Conservation (phyloP, 202 grass and related monocot genomes). For the Zoysia matrella region DNA sequence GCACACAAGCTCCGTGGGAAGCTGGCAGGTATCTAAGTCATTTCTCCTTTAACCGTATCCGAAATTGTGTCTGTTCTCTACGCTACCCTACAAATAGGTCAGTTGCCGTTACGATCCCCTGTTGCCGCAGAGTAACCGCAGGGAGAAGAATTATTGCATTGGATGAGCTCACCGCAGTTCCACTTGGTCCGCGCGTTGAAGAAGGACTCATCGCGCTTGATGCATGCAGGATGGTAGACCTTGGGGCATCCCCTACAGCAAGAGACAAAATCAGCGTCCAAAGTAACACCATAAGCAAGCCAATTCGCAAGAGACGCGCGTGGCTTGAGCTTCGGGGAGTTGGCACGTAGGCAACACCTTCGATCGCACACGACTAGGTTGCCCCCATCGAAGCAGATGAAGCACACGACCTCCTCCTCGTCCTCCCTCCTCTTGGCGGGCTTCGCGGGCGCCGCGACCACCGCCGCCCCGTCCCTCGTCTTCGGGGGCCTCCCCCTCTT, state of each 20-base stretch:
- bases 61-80: background rate
- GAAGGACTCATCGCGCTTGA: slow-evolving; percentile 89
- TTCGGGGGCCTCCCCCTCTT: slow-evolving; percentile 63
- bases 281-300: too few relatives aligned
- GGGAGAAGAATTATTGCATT: background rate
- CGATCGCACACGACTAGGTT: slow-evolving; percentile 94
- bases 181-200: slow-evolving; percentile 79
- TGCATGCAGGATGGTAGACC: slow-evolving; percentile 93
- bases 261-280: background rate
- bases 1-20: background rate
- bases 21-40: background rate
- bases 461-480: slow-evolving; percentile 26
- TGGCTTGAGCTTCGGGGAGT: background rate
- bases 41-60: background rate
- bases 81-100: background rate
- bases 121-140: background rate
- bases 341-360: slow-evolving; percentile 43
- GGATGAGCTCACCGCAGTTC: slow-evolving; percentile 79
- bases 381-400: slow-evolving; percentile 98
- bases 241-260: slow-evolving; percentile 81
- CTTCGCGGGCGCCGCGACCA: background rate
- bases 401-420: slow-evolving; percentile 94
- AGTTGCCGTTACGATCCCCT: too few relatives aligned
- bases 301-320: background rate
- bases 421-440: slow-evolving; percentile 53